phyloP scores from a whole-genome alignment of 495 filamentous ascomycete species.

The Trichoderma reesei region DNA sequence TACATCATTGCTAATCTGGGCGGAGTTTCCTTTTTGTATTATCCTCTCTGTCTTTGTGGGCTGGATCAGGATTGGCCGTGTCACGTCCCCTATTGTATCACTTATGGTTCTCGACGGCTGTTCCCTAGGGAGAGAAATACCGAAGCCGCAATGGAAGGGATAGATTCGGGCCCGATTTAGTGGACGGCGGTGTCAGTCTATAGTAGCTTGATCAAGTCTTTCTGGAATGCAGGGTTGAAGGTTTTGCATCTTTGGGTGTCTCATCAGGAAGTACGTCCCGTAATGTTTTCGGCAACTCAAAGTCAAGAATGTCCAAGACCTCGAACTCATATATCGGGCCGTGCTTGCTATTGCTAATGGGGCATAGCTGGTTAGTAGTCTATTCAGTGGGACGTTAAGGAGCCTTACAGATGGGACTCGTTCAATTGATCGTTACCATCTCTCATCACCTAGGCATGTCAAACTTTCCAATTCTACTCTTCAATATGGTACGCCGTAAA shows the following conservation, averaged over 20 bases:
- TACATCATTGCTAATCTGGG: not conserved
- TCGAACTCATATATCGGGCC: too few species aligned
- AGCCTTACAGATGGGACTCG: too few species aligned
- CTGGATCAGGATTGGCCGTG: not conserved
- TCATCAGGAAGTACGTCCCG: too few species aligned
- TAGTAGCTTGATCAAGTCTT: not conserved
- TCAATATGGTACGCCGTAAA: too few species aligned
- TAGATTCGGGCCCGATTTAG: not conserved
- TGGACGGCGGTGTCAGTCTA: not conserved
- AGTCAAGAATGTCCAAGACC: too few species aligned
- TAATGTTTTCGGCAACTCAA: too few species aligned
- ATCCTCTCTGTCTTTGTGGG: not conserved
- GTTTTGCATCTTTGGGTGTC: slow-evolving; percentile 49
- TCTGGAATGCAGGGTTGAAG: not conserved
- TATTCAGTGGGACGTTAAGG: too few species aligned
- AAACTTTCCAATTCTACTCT: too few species aligned
- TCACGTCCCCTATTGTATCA: not conserved
- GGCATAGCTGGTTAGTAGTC: too few species aligned
- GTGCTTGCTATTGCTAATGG: too few species aligned
- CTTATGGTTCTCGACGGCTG: not conserved
- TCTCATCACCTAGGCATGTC: too few species aligned
- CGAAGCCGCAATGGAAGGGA: not conserved
- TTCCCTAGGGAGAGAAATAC: not conserved
- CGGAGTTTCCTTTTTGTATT: not conserved
- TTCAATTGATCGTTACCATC: too few species aligned